Evolutionary conservation across 305 asterid genomes (phyloP).

Genomic region (Solanum hybrid): DNA sequence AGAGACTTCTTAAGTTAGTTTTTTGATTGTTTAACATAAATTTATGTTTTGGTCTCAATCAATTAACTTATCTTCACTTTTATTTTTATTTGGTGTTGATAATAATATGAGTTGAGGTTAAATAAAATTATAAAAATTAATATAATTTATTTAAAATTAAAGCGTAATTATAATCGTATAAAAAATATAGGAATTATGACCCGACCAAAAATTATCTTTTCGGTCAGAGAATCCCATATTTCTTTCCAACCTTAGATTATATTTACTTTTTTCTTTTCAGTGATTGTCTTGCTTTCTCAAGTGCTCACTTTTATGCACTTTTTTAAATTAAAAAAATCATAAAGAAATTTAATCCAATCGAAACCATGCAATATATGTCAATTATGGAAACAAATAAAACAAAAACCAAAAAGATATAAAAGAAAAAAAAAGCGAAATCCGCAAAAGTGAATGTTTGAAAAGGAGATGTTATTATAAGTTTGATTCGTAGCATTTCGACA

Average conservation of each 20-base stretch:
- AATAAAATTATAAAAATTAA: background rate
- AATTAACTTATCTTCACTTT: background rate
- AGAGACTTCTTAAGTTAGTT: no score
- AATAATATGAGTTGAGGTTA: background rate
- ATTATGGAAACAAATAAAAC: background rate
- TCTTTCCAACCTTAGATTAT: background rate
- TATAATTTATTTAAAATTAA: background rate
- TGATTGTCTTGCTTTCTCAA: background rate
- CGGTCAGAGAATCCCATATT: background rate
- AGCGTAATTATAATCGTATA: background rate
- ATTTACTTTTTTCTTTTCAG: background rate
- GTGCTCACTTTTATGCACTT: background rate
- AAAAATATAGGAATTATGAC: background rate
- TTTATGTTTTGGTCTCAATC: background rate
- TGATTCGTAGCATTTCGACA: accelerated
- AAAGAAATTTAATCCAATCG: background rate
- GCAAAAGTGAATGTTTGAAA: background rate
- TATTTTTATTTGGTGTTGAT: background rate
- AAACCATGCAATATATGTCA: background rate
- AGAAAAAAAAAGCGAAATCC: background rate
- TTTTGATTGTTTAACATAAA: background rate
- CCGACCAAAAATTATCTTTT: background rate
- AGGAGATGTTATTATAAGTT: background rate
- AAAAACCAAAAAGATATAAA: background rate
- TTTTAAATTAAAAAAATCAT: background rate